Conservation (phyloP, 2,329 filamentous ascomycete genomes). For the Hirsutella thompsonii region DNA sequence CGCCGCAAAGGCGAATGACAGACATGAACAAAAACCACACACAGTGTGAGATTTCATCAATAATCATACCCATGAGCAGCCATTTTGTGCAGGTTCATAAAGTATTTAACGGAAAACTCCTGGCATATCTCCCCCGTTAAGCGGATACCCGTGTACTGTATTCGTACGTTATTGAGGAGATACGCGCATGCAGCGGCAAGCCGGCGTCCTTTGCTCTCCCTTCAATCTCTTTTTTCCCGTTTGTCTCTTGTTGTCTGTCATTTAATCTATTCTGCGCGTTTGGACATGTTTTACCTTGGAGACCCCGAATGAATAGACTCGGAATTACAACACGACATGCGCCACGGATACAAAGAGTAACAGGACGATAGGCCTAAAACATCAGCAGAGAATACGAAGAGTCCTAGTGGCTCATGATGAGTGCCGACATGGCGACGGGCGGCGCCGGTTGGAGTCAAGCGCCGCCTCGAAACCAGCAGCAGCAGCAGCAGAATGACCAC, state of each 20-base stretch:
- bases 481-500: slow-evolving; percentile 1
- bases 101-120: background rate
- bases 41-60: too few species aligned
- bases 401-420: background rate
- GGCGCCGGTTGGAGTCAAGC: background rate
- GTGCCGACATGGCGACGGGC: background rate
- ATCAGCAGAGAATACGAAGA: too few species aligned
- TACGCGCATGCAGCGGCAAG: background rate
- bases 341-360: too few species aligned
- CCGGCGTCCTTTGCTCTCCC: background rate
- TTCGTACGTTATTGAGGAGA: too few species aligned
- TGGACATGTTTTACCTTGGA: background rate
- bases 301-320: too few species aligned
- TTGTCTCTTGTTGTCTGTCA: background rate
- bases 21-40: too few species aligned
- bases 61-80: too few species aligned
- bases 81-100: too few species aligned
- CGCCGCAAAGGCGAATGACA: too few species aligned
- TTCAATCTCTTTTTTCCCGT: background rate
- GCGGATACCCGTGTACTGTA: background rate
- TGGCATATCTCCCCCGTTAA: background rate
- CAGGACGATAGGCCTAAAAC: too few species aligned
- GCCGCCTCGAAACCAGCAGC: background rate
- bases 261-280: background rate
- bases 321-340: too few species aligned